Base-by-base conservation (phyloP, 2,329 filamentous ascomycete species). In the Aspergillus nomiae region DNA sequence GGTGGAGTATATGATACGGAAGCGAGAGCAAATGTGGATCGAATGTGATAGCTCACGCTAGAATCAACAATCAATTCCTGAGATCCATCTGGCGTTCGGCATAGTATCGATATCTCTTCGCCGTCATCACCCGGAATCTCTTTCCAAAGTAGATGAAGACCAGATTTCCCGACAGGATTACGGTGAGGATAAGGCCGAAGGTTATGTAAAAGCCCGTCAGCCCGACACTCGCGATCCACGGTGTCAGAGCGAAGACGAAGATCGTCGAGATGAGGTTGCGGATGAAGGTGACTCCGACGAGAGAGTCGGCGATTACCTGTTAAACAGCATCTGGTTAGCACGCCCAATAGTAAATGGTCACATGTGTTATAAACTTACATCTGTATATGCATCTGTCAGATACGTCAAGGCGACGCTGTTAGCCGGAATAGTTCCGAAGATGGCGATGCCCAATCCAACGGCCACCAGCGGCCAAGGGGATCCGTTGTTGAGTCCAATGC, bases 291-390 rank as follows among this genome's bases (percentile, higher is more conserved):
- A 85, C 71, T 0, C 72, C 78, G 10, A 83, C 80, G 21, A 84
- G 70, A 0, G 81, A 76, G 62, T 84, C 81, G 5, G 77, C 81
- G 54, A 84, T 75, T 38, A 84, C 80, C 74, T 83, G 63, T 58
- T 53, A 1, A 32, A 65, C 45, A 26, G 19, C 7, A 41, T 4
- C 26, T 3, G 2, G 46, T 50, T 5, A 50, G 46, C 24, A 14
- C 14, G 1, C 8, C 5, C 6, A 30, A 5, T 11, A 2, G 3
- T 30, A 0, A 7, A 30, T 30, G 4, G 30, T 30, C 16, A 2
- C 7, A 28, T 19, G 4, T 4, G 4, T 4, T 4, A 19, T 28
- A 2, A n/a, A 9, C 24, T 30, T 50, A 50, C 46, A 30, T 50
- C 46, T 26, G 46, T 30, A 30, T 50, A 50, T 30, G 46, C 46